A percentile compares a stretch with the other conserved stretches of the same genome.
Conservation (phyloP, 176 grass and related monocot genomes). For the Phoenix dactylifera region DNA sequence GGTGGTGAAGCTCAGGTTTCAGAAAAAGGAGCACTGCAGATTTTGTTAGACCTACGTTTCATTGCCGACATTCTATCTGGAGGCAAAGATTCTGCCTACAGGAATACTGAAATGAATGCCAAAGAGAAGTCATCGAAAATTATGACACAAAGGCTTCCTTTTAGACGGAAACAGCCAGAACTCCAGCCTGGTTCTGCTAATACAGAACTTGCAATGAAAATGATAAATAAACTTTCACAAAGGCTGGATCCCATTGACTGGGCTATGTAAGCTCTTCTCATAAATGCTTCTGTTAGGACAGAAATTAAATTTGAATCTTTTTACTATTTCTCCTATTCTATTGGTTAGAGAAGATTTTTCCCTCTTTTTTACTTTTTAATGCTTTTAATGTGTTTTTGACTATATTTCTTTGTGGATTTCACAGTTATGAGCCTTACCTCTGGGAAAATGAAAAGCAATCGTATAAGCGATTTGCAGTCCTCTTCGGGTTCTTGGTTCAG, state of each 20-base stretch:
- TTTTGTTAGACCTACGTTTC: slow-evolving; percentile 85
- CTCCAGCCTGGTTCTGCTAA: slow-evolving; percentile 48
- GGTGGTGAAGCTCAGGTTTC: slow-evolving; percentile 53
- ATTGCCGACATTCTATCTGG: slow-evolving; percentile 78
- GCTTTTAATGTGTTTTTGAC: slow-evolving; percentile 2
- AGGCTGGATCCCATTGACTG: slow-evolving; percentile 96
- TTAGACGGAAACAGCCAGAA: slow-evolving; percentile 58
- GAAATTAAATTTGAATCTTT: too few relatives aligned
- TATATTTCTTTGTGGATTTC: slow-evolving; percentile 23
- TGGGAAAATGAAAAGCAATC: slow-evolving; percentile 99
- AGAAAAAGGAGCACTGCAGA: slow-evolving; percentile 83
- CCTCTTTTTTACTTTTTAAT: background rate
- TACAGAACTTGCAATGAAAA: slow-evolving; percentile 49
- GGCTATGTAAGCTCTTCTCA: slow-evolving; percentile 73
- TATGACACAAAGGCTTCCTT: slow-evolving; percentile 46
- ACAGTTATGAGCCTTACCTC: slow-evolving; percentile 92
- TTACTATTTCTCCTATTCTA: too few relatives aligned
- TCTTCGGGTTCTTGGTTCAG: slow-evolving; percentile 97
- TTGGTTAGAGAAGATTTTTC: background rate
- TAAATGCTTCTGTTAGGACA: background rate
- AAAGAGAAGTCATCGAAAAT: slow-evolving; percentile 45
- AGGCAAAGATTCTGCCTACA: slow-evolving; percentile 43
- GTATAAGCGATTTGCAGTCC: slow-evolving; percentile 87
- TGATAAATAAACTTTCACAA: slow-evolving; percentile 66
- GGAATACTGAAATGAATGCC: slow-evolving; percentile 31